phyloP scores from a whole-genome alignment of 2,329 filamentous ascomycete species.

The Berkeleyomyces basicola region DNA sequence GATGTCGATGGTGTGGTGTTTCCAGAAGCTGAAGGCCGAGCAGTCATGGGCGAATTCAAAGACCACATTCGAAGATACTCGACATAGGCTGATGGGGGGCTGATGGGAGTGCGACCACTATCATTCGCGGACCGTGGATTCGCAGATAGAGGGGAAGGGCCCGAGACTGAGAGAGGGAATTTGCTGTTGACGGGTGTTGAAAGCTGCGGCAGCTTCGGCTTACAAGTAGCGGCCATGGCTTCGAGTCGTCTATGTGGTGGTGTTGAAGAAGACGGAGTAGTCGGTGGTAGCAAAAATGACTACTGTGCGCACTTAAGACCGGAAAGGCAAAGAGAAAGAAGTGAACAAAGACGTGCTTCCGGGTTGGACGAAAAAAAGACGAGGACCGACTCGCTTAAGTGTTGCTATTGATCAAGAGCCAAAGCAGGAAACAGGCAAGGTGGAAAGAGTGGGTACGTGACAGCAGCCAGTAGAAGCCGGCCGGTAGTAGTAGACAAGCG shows the following conservation, averaged over 20 bases:
- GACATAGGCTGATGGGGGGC: conserved; percentile 74
- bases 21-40: conserved; percentile 30
- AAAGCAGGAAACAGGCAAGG: conserved; percentile 5
- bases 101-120: conserved; percentile 77
- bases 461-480: not conserved
- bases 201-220: conserved; percentile 45
- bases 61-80: conserved; percentile 82
- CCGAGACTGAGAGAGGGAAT: conserved; percentile 45
- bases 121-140: conserved; percentile 26
- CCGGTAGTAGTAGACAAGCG: not conserved
- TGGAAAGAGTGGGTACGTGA: conserved; percentile 10
- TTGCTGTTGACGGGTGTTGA: conserved; percentile 45
- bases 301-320: not conserved
- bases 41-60: conserved; percentile 49
- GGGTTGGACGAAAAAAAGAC: not conserved
- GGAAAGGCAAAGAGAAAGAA: conserved; percentile 2
- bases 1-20: conserved; percentile 30
- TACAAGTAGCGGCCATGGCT: conserved; percentile 21
- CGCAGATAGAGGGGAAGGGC: conserved; percentile 48
- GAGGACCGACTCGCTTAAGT: conserved; percentile 5
- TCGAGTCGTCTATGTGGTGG: not conserved
- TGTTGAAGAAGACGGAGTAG: not conserved
- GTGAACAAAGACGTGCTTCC: not conserved
- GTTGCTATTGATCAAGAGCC: conserved; percentile 4
- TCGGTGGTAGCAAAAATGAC: not conserved